A percentile compares a stretch with the other conserved stretches of the same genome.
phyloP scores from a whole-genome alignment of 2,329 filamentous ascomycete genomes.

The Balansia obtecta region DNA sequence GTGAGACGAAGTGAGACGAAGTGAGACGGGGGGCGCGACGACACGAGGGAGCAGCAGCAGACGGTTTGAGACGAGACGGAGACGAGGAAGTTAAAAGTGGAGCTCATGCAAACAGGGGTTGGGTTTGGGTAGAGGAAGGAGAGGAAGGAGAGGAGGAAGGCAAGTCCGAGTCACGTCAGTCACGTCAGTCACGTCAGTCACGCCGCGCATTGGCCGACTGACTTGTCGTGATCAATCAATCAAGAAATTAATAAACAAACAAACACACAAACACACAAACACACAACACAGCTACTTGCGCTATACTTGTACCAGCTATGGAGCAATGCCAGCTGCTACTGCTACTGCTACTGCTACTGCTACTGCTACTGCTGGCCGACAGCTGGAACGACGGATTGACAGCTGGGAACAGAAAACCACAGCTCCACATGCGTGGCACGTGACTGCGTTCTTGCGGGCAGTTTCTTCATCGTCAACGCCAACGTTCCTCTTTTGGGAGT shows the following conservation, averaged over 20 bases:
- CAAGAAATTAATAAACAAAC: too few species aligned
- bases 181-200: background rate
- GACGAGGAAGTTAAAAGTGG: background rate
- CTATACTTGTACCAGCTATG: too few species aligned
- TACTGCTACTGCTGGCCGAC: background rate
- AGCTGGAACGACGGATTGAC: background rate
- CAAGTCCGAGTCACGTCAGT: conserved; percentile 1
- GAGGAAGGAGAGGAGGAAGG: too few species aligned
- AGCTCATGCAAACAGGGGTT: background rate
- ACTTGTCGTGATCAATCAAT: background rate
- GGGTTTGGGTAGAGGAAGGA: background rate
- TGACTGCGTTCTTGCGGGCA: background rate
- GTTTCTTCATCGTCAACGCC: background rate
- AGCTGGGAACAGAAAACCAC: background rate
- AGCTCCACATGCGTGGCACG: background rate
- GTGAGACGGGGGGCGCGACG: background rate
- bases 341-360: background rate
- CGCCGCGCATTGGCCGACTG: background rate
- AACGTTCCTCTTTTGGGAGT: background rate
- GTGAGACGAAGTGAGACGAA: too few species aligned
- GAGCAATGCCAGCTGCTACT: background rate
- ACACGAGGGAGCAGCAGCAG: background rate
- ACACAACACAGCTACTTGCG: too few species aligned
- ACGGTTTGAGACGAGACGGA: background rate
- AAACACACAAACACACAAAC: too few species aligned